phyloP scores from a whole-genome alignment of 768 basidiomycete species.

The Tricholomella constricta region DNA sequence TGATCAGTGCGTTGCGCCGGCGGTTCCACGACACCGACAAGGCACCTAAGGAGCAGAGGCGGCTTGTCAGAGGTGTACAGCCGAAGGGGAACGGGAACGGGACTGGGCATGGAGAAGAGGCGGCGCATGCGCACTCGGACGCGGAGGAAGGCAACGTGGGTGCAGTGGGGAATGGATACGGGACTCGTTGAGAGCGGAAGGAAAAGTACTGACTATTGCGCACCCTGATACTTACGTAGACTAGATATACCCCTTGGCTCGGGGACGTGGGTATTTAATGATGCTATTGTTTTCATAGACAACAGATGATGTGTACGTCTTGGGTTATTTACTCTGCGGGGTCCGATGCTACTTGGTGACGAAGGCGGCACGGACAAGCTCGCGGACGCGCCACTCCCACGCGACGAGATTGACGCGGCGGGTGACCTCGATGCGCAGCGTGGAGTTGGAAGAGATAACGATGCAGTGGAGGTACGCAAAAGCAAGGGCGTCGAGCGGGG shows the following conservation, averaged over 20 bases:
- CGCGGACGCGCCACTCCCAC: slow-evolving; percentile 75
- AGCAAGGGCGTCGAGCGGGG: slow-evolving; percentile 76
- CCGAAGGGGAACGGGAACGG: neutral
- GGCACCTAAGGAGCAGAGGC: slow-evolving; percentile 17
- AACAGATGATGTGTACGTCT: neutral
- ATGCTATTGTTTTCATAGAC: neutral
- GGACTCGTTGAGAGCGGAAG: neutral
- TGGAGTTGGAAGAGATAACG: slow-evolving; percentile 43
- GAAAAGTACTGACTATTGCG: neutral
- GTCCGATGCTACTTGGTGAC: neutral
- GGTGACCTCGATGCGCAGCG: slow-evolving; percentile 63
- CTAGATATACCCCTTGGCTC: neutral
- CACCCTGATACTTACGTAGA: neutral
- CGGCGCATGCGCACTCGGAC: slow-evolving; percentile 9
- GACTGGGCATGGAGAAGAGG: slow-evolving; percentile 18
- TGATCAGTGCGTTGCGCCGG: slow-evolving; percentile 66
- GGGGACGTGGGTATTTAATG: neutral
- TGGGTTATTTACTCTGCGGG: neutral
- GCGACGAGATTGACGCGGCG: slow-evolving; percentile 75
- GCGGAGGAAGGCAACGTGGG: slow-evolving; percentile 3
- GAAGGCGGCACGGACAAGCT: slow-evolving; percentile 58
- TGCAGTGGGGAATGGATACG: neutral
- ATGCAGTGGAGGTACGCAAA: slow-evolving; percentile 82
- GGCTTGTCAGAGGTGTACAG: no score
- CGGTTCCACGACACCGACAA: slow-evolving; percentile 42